Evolutionary conservation across 495 filamentous ascomycete species (phyloP).

Genomic region (Penicillium maclennaniae): DNA sequence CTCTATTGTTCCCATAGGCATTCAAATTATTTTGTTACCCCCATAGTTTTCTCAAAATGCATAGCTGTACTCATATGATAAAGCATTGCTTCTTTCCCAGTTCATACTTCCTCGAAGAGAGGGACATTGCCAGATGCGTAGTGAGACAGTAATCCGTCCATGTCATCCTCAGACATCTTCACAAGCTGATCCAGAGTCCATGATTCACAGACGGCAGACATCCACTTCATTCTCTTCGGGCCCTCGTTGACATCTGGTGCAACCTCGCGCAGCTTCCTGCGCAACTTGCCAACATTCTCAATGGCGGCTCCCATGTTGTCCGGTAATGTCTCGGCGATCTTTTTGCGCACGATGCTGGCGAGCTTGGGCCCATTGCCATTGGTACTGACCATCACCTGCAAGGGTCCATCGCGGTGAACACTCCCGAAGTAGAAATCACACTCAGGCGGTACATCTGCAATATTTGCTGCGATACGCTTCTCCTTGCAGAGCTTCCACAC

Average conservation of each 20-base stretch:
- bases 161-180: conserved; percentile 77
- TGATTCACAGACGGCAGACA: conserved; percentile 83
- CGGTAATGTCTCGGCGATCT: conserved; percentile 76
- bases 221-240: conserved; percentile 91
- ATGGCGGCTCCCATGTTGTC: conserved; percentile 76
- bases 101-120: conserved; percentile 35
- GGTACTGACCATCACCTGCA: conserved; percentile 97
- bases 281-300: conserved; percentile 71
- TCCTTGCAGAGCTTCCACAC: conserved; percentile 93
- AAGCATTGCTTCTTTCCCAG: conserved; percentile 9
- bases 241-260: conserved; percentile 72
- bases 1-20: background rate
- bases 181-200: conserved; percentile 86
- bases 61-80: conserved; percentile 30
- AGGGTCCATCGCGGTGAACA: conserved; percentile 87
- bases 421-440: conserved; percentile 99
- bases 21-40: background rate
- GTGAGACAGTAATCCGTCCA: conserved; percentile 68
- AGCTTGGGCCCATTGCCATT: conserved; percentile 95
- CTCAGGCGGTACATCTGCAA: conserved; percentile 93
- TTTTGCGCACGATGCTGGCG: conserved; percentile 77
- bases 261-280: conserved; percentile 72
- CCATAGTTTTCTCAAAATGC: conserved; percentile 22
- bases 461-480: conserved; percentile 80
- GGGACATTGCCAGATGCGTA: conserved; percentile 54